phyloP scores from a whole-genome alignment of 2,329 filamentous ascomycete genomes.

The Fusarium temperatum region DNA sequence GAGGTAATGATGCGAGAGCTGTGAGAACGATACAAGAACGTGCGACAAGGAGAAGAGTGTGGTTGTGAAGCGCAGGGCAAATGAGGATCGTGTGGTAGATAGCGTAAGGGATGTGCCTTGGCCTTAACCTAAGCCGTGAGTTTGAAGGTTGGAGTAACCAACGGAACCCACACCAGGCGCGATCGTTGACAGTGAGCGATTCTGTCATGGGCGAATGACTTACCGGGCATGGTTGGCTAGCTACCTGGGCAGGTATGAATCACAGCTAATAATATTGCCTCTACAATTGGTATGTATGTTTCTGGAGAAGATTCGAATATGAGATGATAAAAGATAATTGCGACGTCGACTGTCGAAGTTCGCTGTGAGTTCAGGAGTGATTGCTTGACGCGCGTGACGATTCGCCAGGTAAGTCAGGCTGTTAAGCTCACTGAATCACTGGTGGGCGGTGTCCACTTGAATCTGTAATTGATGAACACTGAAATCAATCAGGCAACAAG shows the following conservation, averaged over 20 bases:
- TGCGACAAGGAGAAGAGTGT: conserved; percentile 5
- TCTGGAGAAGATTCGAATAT: neutral
- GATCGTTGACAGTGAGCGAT: neutral
- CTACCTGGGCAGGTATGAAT: neutral
- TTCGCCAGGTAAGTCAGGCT: neutral
- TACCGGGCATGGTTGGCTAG: conserved; percentile 31
- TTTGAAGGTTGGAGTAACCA: conserved; percentile 26
- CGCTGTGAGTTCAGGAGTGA: neutral
- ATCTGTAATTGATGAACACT: neutral
- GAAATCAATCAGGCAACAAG: neutral
- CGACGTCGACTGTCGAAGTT: neutral
- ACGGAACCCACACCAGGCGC: conserved; percentile 29
- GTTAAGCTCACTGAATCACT: neutral
- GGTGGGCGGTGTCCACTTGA: neutral
- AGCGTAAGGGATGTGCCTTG: conserved; percentile 29
- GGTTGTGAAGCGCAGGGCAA: neutral
- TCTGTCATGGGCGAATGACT: conserved; percentile 8
- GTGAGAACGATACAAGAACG: neutral
- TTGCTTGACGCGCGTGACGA: conserved; percentile 13
- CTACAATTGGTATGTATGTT: neutral
- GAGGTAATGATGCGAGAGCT: conserved; percentile 9
- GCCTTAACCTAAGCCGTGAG: conserved; percentile 17
- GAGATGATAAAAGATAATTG: neutral
- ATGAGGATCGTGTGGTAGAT: conserved; percentile 5
- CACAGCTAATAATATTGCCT: neutral